Evolutionary conservation across 805 yeast genomes (phyloP).

Genomic region (Myxozyma nipponensis): DNA sequence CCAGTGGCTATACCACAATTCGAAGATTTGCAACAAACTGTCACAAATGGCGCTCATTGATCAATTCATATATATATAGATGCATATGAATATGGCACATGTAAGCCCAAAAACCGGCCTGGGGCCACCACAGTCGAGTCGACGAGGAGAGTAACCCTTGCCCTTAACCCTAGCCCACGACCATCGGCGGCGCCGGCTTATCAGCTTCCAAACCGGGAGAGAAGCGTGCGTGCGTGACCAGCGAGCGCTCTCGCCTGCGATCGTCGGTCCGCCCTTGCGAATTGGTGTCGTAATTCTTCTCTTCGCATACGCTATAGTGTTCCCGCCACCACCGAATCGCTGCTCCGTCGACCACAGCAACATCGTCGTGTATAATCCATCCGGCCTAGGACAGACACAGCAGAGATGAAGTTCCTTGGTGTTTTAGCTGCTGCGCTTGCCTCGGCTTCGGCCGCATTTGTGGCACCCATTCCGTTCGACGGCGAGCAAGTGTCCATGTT

Average conservation of each 20-base stretch:
- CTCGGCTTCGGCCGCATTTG: constrained; percentile 5
- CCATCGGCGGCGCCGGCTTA: too few species aligned
- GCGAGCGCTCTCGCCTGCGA: background rate
- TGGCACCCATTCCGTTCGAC: constrained; percentile 20
- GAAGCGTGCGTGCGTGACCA: background rate
- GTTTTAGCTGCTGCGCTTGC: constrained; percentile 4
- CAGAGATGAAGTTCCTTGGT: constrained; percentile 8
- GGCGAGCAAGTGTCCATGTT: background rate
- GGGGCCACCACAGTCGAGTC: too few species aligned
- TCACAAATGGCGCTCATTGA: too few species aligned
- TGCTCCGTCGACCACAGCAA: background rate
- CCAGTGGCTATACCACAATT: too few species aligned
- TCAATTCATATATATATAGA: too few species aligned
- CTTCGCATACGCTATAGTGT: background rate
- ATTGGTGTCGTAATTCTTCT: background rate
- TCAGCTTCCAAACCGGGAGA: too few species aligned
- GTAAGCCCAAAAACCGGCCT: too few species aligned
- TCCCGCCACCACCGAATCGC: background rate
- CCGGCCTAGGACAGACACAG: background rate
- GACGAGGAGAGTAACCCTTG: too few species aligned
- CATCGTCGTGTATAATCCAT: background rate
- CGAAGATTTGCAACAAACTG: too few species aligned
- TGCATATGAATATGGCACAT: too few species aligned
- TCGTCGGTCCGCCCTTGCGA: background rate
- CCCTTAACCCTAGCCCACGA: too few species aligned